A percentile compares a stretch with the other conserved stretches of the same genome.
These are phyloP conservation scores for Trichoderma atrobrunneum DNA, from an alignment of 2,329 filamentous ascomycete species.

Conservation along the genomic window DNA sequence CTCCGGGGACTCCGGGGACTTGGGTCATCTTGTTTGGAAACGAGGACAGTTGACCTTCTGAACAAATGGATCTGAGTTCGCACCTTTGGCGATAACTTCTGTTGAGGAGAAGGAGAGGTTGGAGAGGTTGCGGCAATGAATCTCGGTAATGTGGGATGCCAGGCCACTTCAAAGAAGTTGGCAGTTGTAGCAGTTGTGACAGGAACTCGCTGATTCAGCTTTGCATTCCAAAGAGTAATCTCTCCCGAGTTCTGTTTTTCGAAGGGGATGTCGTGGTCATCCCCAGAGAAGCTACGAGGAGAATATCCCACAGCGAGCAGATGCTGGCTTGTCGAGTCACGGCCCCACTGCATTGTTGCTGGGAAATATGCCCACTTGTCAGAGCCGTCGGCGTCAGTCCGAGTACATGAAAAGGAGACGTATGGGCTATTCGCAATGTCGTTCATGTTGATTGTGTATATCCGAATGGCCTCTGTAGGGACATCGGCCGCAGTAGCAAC, in stretches of 20 bases:
- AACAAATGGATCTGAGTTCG: constrained; percentile 60
- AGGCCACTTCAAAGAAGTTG: constrained; percentile 63
- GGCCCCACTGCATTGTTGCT: constrained; percentile 62
- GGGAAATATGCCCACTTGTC: constrained; percentile 62
- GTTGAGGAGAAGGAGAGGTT: no score
- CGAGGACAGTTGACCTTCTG: constrained; percentile 21
- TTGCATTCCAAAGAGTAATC: constrained; percentile 57
- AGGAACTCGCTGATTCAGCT: constrained; percentile 41
- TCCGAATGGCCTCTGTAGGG: constrained; percentile 50
- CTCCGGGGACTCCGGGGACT: background rate
- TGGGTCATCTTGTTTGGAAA: background rate
- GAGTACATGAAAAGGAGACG: constrained; percentile 42
- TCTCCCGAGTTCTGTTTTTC: constrained; percentile 58
- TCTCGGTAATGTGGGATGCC: constrained; percentile 54
- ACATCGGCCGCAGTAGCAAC: constrained; percentile 61
- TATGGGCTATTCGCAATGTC: constrained; percentile 39
- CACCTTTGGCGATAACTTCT: constrained; percentile 40
- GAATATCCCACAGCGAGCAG: constrained; percentile 62
- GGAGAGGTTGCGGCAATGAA: constrained; percentile 60
- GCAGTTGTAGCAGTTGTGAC: constrained; percentile 52
- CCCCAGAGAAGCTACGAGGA: constrained; percentile 50
- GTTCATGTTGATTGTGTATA: constrained; percentile 48
- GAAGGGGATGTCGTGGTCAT: constrained; percentile 58
- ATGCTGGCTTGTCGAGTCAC: constrained; percentile 42
- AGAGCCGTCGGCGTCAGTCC: constrained; percentile 32